A percentile compares a stretch with the other conserved stretches of the same genome.
Evolutionary conservation across 192 early-diverging fungal genomes (phyloP).

Genomic region (Podila horticola): DNA sequence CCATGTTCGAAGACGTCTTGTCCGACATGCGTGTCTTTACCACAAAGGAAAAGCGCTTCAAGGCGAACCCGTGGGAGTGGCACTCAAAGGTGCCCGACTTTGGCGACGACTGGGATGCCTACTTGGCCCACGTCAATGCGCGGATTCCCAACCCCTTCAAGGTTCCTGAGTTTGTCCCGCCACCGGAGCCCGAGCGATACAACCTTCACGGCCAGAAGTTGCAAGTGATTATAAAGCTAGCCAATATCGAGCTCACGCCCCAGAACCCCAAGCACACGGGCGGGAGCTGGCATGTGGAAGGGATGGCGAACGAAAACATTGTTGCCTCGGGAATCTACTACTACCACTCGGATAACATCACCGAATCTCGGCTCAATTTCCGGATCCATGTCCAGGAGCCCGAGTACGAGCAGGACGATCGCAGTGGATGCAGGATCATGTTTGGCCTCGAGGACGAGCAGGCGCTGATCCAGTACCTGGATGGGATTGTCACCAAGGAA

Average conservation of each 20-base stretch:
- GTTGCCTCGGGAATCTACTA: slow-evolving; percentile 80
- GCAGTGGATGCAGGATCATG: slow-evolving; percentile 24
- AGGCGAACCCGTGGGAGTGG: slow-evolving; percentile 9
- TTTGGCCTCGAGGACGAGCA: slow-evolving; percentile 54
- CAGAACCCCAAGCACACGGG: slow-evolving; percentile 67
- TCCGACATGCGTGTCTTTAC: slow-evolving; percentile 13
- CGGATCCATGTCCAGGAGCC: slow-evolving; percentile 54
- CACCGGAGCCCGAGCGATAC: slow-evolving; percentile 14
- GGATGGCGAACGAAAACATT: slow-evolving; percentile 75
- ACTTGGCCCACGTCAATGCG: slow-evolving; percentile 27
- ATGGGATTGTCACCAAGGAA: slow-evolving; percentile 53
- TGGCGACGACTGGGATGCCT: slow-evolving; percentile 20
- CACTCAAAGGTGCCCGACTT: background rate
- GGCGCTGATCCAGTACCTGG: slow-evolving; percentile 41
- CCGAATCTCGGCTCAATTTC: slow-evolving; percentile 62
- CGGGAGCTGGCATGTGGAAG: slow-evolving; percentile 76
- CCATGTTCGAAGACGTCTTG: slow-evolving; percentile 69
- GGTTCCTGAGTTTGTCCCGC: slow-evolving; percentile 16
- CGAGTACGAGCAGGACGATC: slow-evolving; percentile 39
- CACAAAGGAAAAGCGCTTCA: background rate
- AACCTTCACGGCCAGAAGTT: slow-evolving; percentile 48
- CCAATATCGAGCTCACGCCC: slow-evolving; percentile 74
- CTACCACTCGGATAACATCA: slow-evolving; percentile 76
- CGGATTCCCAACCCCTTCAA: slow-evolving; percentile 20
- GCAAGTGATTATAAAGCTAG: slow-evolving; percentile 73